A percentile compares a stretch with the other conserved stretches of the same genome.
These are phyloP conservation scores for Mimosa pudica DNA, from an alignment of 306 rosid species.

Conservation along the genomic window DNA sequence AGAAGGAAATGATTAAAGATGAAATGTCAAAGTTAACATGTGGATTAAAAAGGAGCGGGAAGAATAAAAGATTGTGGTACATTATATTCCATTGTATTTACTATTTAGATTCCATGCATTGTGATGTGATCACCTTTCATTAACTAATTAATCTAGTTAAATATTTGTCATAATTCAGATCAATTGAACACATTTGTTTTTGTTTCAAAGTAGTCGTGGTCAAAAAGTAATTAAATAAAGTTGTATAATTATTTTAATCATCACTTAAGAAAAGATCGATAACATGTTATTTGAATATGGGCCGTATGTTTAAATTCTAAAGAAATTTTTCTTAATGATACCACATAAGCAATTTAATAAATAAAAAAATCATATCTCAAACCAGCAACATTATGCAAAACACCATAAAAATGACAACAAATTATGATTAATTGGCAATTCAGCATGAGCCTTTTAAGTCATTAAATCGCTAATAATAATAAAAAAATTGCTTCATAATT, in stretches of 20 bases:
- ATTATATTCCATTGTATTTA: background rate
- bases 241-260: background rate
- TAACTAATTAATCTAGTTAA: background rate
- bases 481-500: too few relatives aligned
- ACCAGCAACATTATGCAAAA: too few relatives aligned
- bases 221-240: background rate
- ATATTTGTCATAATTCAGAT: background rate
- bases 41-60: background rate
- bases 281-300: too few relatives aligned
- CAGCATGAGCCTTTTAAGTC: too few relatives aligned
- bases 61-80: background rate
- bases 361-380: too few relatives aligned
- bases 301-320: background rate
- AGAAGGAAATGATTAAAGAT: background rate
- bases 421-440: too few relatives aligned
- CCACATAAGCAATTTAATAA: too few relatives aligned
- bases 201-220: background rate
- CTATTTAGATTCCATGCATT: constrained; percentile 3
- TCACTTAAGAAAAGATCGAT: background rate
- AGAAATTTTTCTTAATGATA: too few relatives aligned
- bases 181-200: background rate
- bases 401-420: too few relatives aligned
- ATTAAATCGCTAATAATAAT: too few relatives aligned
- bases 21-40: background rate
- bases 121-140: constrained; percentile 13